Base-by-base conservation (phyloP, 306 rosid genomes). In the Parietaria judaica region DNA sequence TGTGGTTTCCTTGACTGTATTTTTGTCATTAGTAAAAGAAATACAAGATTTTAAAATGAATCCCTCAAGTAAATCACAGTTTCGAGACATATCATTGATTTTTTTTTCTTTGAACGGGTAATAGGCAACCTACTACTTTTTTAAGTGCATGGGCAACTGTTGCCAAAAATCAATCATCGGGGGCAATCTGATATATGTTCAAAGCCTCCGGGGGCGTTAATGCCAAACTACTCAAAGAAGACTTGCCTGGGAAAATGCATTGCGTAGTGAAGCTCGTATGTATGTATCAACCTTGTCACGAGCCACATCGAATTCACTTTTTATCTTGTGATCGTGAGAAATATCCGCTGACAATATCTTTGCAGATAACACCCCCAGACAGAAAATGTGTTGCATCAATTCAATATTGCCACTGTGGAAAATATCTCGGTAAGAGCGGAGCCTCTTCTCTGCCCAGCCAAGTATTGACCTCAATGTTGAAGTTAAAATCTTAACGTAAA, bases 171-270 rank as follows among this genome's bases (percentile, higher is more conserved):
- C 31, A 23, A 23, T 23, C 31, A 23, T 23, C 31, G 31, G 31
- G 31, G 31, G 31, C 31, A 23, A 23, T 23, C 31, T 23, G 31
- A 23, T 23, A 23, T 23, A 23, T 23, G 1, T 23, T 23, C 31
- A 23, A 23, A 23, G 2, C 1, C 31, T 2, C 2, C 31, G 1
- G 1, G 31, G 31, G 31, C 31, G 31, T 23, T 23, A 23, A 23
- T 23, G 31, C 31, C 31, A 23, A 23, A 23, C 31, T 23, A 46
- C 13, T 8, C 50, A 46, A 46, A 7, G 11, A 46, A 64, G 74
- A 86, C 94, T 86, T 86, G 86, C 98, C 98, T 82, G 87, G 66
- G 74, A 56, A 65, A 86, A 92, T 73, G 79, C 95, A 51, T 83
- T 67, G 58, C 60, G 85, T 34, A 84, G 68, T 34, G 99, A 92